Percentiles rank a stretch among this genome's conserved stretches.
phyloP scores from a whole-genome alignment of 225 moss, liverwort and hornwort species.

The Polytrichum commune region DNA sequence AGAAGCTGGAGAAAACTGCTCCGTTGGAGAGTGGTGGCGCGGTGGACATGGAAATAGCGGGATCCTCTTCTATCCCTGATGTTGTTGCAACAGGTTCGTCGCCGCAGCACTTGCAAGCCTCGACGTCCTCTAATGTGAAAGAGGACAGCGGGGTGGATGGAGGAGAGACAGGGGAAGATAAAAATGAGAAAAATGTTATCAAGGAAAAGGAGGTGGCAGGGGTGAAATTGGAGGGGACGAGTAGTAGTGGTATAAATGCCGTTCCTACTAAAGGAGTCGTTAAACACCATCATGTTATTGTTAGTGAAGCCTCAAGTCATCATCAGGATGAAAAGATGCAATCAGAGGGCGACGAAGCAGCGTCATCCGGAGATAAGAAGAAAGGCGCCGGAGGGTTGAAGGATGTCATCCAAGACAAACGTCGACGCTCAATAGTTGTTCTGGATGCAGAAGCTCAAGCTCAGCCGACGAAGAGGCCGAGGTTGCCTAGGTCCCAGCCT shows the following conservation, averaged over 20 bases:
- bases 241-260: conserved; percentile 9
- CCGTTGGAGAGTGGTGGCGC: conserved; percentile 6
- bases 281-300: neutral
- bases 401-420: conserved; percentile 65
- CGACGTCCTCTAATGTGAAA: conserved; percentile 9
- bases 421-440: conserved; percentile 70
- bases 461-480: conserved; percentile 56
- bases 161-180: neutral
- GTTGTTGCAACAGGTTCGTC: neutral
- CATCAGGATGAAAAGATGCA: conserved; percentile 25
- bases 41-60: conserved; percentile 22
- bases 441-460: conserved; percentile 47
- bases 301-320: conserved; percentile 4
- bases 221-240: conserved; percentile 16
- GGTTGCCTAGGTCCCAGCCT: conserved; percentile 45
- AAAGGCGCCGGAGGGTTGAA: conserved; percentile 32
- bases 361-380: conserved; percentile 41
- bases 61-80: conserved; percentile 30
- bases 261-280: conserved; percentile 8
- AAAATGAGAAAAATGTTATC: neutral
- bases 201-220: conserved; percentile 3
- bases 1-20: conserved; percentile 39
- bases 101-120: neutral
- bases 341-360: conserved; percentile 41
- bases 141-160: conserved; percentile 17